Conservation (phyloP, 441 rosid genomes). For the Metrosideros polymorpha region DNA sequence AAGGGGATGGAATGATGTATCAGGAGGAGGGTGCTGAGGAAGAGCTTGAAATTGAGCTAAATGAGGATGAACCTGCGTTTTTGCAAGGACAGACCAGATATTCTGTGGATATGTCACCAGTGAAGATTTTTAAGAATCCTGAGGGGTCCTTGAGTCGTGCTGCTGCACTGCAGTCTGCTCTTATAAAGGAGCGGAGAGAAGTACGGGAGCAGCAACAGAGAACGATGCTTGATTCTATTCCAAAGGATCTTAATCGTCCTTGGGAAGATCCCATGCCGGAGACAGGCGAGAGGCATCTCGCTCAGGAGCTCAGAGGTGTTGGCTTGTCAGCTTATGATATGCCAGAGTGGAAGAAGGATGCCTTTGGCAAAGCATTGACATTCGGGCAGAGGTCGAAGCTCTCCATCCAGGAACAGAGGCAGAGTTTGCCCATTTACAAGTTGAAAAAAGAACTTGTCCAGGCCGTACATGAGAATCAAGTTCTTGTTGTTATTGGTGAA, state of each 20-base stretch:
- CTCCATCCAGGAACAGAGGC: slow-evolving; percentile 78
- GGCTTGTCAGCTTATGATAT: slow-evolving; percentile 77
- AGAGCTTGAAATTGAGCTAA: slow-evolving; percentile 87
- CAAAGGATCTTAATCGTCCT: slow-evolving; percentile 84
- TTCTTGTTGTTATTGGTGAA: slow-evolving; percentile 81
- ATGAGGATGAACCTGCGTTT: slow-evolving; percentile 84
- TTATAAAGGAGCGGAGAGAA: slow-evolving; percentile 78
- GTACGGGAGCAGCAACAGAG: slow-evolving; percentile 79
- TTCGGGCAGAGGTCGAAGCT: slow-evolving; percentile 80
- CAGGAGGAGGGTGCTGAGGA: slow-evolving; percentile 93
- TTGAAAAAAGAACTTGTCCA: slow-evolving; percentile 75
- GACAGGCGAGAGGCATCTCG: slow-evolving; percentile 91
- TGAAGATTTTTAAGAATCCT: slow-evolving; percentile 83
- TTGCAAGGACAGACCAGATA: slow-evolving; percentile 81
- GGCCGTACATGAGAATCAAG: slow-evolving; percentile 86
- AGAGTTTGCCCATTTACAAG: slow-evolving; percentile 80
- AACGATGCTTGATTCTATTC: slow-evolving; percentile 80
- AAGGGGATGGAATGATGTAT: slow-evolving; percentile 71
- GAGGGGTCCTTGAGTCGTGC: slow-evolving; percentile 92
- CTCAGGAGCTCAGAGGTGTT: slow-evolving; percentile 83
- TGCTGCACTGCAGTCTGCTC: slow-evolving; percentile 89
- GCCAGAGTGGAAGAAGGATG: slow-evolving; percentile 95
- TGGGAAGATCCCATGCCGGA: slow-evolving; percentile 95
- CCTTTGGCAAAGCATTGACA: slow-evolving; percentile 67
- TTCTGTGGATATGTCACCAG: slow-evolving; percentile 82